These are phyloP conservation scores for Ceratobasidium theobromae DNA, from an alignment of 1,284 basidiomycete species.

Conservation along the genomic window DNA sequence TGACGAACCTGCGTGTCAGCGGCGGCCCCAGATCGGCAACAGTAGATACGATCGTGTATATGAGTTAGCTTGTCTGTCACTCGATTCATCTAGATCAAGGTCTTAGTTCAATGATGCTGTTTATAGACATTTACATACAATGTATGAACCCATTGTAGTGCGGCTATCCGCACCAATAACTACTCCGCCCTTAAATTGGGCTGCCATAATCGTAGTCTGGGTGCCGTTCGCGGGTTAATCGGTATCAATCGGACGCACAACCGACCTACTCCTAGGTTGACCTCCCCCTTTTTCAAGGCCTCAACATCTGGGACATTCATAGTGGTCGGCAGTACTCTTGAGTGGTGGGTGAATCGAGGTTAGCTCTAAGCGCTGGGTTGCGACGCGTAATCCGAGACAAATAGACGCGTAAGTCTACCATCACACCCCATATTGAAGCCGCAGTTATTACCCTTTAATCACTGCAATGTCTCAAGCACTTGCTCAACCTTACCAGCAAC, in stretches of 20 bases:
- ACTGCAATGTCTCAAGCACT: constrained; percentile 49
- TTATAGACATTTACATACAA: constrained; percentile 56
- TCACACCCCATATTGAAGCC: constrained; percentile 5
- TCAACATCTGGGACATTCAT: constrained; percentile 76
- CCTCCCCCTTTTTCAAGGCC: constrained; percentile 86
- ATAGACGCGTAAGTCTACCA: constrained; percentile 27
- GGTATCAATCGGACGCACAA: background rate
- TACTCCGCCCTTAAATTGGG: constrained; percentile 93
- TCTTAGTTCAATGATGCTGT: background rate
- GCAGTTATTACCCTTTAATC: background rate
- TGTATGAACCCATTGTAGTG: constrained; percentile 96
- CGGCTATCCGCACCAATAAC: constrained; percentile 96
- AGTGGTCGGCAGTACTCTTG: constrained; percentile 40
- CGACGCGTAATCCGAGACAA: constrained; percentile 53
- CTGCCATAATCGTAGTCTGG: constrained; percentile 99
- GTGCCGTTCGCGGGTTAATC: background rate
- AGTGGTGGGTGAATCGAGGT: constrained; percentile 43
- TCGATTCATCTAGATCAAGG: constrained; percentile 75
- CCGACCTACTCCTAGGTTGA: constrained; percentile 85
- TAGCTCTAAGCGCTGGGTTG: constrained; percentile 40
- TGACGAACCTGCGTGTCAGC: constrained; percentile 79
- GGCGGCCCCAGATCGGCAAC: constrained; percentile 96
- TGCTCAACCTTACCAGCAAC: constrained; percentile 48
- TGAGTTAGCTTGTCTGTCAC: constrained; percentile 99
- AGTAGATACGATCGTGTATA: constrained; percentile 97